Percentiles rank a stretch among this genome's conserved stretches.
Conservation (phyloP, 805 yeast genomes). For the Sugiyamaella lignohabitans region DNA sequence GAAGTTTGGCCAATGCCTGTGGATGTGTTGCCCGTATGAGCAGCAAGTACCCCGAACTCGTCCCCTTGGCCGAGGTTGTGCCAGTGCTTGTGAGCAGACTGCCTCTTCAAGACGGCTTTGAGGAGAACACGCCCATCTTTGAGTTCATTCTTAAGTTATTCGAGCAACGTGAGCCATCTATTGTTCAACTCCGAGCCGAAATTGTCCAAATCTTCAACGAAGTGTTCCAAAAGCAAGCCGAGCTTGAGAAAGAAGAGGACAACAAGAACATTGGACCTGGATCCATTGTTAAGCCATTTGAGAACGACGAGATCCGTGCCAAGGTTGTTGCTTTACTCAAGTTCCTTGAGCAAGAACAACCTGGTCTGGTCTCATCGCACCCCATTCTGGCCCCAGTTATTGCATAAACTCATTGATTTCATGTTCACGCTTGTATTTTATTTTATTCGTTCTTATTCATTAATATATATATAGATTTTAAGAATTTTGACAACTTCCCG, state of each 20-base stretch:
- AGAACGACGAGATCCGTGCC: slow-evolving; percentile 54
- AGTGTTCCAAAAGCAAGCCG: slow-evolving; percentile 67
- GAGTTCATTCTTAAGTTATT: slow-evolving; percentile 68
- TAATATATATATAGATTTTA: neutral
- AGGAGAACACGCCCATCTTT: slow-evolving; percentile 89
- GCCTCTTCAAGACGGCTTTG: slow-evolving; percentile 82
- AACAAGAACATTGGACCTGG: slow-evolving; percentile 43
- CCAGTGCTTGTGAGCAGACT: slow-evolving; percentile 70
- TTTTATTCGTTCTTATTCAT: slow-evolving; percentile 2
- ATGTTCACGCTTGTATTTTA: neutral
- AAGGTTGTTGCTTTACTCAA: slow-evolving; percentile 67
- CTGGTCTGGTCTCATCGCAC: slow-evolving; percentile 37
- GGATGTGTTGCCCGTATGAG: slow-evolving; percentile 96
- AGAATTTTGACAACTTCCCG: neutral
- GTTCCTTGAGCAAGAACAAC: slow-evolving; percentile 57
- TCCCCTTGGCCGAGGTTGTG: slow-evolving; percentile 71
- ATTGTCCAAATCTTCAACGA: slow-evolving; percentile 62
- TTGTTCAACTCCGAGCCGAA: slow-evolving; percentile 34
- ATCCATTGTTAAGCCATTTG: slow-evolving; percentile 58
- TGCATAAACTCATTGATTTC: slow-evolving; percentile 6
- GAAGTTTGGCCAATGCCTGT: slow-evolving; percentile 89
- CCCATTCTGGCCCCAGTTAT: slow-evolving; percentile 13
- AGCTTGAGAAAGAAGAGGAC: slow-evolving; percentile 40
- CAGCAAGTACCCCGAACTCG: slow-evolving; percentile 56
- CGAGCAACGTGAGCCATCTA: slow-evolving; percentile 51